These are phyloP conservation scores for Podaxis rugospora DNA, from an alignment of 768 basidiomycete species.

Conservation along the genomic window DNA sequence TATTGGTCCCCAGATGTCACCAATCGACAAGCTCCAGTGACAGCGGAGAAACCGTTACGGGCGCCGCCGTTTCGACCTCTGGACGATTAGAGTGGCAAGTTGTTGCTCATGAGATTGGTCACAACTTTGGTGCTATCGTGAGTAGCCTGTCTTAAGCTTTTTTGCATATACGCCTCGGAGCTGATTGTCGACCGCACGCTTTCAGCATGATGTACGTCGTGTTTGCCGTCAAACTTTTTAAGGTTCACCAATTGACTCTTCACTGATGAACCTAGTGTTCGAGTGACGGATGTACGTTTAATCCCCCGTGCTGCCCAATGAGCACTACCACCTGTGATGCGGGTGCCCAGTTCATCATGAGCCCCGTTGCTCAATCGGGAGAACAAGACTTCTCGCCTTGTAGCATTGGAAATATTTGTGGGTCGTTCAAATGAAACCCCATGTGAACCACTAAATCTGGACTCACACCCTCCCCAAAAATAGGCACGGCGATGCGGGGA, in stretches of 20 bases:
- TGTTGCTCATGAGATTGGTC: constrained; percentile 78
- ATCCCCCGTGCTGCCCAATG: constrained; percentile 65
- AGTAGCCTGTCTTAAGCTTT: constrained; percentile 25
- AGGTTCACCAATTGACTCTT: constrained; percentile 3
- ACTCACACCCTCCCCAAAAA: background rate
- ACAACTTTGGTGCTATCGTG: constrained; percentile 88
- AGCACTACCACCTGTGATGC: constrained; percentile 57
- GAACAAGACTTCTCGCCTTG: constrained; percentile 77
- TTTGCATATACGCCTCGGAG: background rate
- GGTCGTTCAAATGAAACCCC: constrained; percentile 16
- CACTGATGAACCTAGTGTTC: constrained; percentile 40
- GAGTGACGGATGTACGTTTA: constrained; percentile 53
- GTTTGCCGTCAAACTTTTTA: background rate
- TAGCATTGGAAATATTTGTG: constrained; percentile 82
- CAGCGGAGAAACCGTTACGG: constrained; percentile 55
- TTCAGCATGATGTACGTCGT: constrained; percentile 51
- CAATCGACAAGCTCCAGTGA: constrained; percentile 41
- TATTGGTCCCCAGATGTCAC: constrained; percentile 42
- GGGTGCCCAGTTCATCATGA: constrained; percentile 75
- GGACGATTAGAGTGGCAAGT: constrained; percentile 81
- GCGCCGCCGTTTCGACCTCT: constrained; percentile 78
- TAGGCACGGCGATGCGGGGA: constrained; percentile 65
- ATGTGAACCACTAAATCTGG: background rate
- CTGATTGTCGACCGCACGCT: constrained; percentile 2
- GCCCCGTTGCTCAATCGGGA: constrained; percentile 58